phyloP scores from a whole-genome alignment of 345 rosid genomes.

The Lepidium didymum region DNA sequence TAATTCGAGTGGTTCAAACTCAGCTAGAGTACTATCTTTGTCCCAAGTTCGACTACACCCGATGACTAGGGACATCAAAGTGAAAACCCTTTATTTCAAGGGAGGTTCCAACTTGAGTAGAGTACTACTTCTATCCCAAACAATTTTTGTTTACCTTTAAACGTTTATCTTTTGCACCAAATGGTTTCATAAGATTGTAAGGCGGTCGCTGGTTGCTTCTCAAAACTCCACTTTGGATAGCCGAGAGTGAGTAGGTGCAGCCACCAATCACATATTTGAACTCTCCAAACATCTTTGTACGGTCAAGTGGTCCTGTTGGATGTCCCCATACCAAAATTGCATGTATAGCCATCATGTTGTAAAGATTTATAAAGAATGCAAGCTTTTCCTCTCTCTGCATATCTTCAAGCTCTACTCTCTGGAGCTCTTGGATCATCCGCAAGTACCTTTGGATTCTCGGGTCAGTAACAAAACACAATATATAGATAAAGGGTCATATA shows the following conservation, averaged over 20 bases:
- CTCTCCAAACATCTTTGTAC: slow-evolving; percentile 63
- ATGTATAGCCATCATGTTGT: slow-evolving; percentile 88
- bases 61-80: no score
- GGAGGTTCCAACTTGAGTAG: no score
- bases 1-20: no score
- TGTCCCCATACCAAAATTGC: slow-evolving; percentile 64
- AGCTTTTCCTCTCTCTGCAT: slow-evolving; percentile 72
- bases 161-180: slow-evolving; percentile 63
- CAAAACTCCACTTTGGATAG: slow-evolving; percentile 79
- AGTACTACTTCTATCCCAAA: neutral
- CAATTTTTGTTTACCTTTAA: slow-evolving; percentile 31
- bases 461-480: neutral
- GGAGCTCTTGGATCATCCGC: slow-evolving; percentile 75
- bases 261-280: slow-evolving; percentile 80
- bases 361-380: slow-evolving; percentile 77
- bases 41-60: no score
- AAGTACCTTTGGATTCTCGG: slow-evolving; percentile 43
- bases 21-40: no score
- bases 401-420: slow-evolving; percentile 60
- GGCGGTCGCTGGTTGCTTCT: slow-evolving; percentile 78
- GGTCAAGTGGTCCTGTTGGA: slow-evolving; percentile 66
- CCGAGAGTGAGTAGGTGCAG: slow-evolving; percentile 63
- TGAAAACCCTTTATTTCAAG: no score
- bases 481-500: neutral
- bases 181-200: slow-evolving; percentile 73